Evolutionary conservation across 768 basidiomycete species (phyloP).

Genomic region (Naganishia antarctica): DNA sequence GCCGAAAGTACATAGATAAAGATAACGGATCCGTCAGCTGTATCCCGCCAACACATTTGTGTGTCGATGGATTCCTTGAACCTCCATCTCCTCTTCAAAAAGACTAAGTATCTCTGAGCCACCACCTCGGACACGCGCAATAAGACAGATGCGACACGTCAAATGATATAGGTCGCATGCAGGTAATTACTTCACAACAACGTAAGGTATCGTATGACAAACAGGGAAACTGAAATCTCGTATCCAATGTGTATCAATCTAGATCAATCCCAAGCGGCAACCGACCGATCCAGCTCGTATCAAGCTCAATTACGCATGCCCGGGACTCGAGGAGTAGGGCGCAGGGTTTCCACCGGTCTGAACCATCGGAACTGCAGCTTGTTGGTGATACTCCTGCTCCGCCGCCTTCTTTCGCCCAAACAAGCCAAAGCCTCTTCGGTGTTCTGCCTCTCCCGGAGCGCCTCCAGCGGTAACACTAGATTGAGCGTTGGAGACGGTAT

Average conservation of each 20-base stretch:
- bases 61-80: too few relatives aligned
- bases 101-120: too few relatives aligned
- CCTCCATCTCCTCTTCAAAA: too few relatives aligned
- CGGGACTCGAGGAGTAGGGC: too few relatives aligned
- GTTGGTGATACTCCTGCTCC: neutral
- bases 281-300: neutral
- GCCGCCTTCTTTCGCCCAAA: neutral
- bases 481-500: neutral
- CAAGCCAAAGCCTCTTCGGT: neutral
- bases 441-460: neutral
- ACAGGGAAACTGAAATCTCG: neutral
- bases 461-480: neutral
- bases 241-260: neutral
- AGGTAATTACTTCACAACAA: neutral
- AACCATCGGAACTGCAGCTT: neutral
- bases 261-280: neutral
- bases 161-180: neutral
- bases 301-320: too few relatives aligned
- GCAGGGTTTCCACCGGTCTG: neutral
- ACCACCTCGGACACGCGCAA: too few relatives aligned
- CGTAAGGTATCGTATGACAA: neutral
- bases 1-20: too few relatives aligned
- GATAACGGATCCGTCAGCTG: too few relatives aligned
- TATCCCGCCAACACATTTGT: too few relatives aligned
- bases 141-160: too few relatives aligned